These are phyloP conservation scores for Hirsutella thompsonii DNA, from an alignment of 2,329 filamentous ascomycete genomes.

Conservation along the genomic window DNA sequence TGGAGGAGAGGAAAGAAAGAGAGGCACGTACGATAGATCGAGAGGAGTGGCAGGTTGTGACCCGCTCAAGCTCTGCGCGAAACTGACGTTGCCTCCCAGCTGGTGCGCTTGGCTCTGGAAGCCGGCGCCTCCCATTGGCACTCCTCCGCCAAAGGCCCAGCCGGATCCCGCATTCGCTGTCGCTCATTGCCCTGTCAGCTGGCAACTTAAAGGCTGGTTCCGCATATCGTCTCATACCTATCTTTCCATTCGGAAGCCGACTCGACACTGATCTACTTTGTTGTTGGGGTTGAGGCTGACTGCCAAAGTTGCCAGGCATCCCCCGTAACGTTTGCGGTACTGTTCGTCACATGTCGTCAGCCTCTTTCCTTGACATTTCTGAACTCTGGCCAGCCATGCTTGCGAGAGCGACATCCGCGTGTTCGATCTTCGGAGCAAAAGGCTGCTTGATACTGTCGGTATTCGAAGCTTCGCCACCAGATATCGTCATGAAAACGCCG, in stretches of 20 bases:
- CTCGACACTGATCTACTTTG: constrained; percentile 38
- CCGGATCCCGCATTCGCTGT: constrained; percentile 38
- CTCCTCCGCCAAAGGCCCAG: constrained; percentile 50
- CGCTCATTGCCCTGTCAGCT: neutral
- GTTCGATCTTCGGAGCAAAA: too few species aligned
- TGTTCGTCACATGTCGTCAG: constrained; percentile 31
- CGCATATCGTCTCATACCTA: constrained; percentile 30
- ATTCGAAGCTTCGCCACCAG: too few species aligned
- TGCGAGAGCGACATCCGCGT: too few species aligned
- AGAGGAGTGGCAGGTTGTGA: constrained; percentile 49
- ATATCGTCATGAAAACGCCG: too few species aligned
- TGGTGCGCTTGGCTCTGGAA: constrained; percentile 41
- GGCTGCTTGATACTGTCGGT: too few species aligned
- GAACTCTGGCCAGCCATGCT: neutral
- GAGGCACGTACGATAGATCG: constrained; percentile 49
- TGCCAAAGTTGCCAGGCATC: constrained; percentile 46
- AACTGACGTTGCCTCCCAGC: constrained; percentile 47
- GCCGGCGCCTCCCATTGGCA: constrained; percentile 45
- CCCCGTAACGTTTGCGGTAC: constrained; percentile 50
- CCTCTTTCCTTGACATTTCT: neutral
- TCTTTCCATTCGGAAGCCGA: constrained; percentile 52
- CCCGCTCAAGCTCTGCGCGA: constrained; percentile 52
- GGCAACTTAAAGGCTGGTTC: neutral
- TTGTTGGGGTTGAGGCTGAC: constrained; percentile 44
- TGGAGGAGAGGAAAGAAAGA: neutral